phyloP scores from a whole-genome alignment of 2,329 filamentous ascomycete species.

The Neofusicoccum sp. region DNA sequence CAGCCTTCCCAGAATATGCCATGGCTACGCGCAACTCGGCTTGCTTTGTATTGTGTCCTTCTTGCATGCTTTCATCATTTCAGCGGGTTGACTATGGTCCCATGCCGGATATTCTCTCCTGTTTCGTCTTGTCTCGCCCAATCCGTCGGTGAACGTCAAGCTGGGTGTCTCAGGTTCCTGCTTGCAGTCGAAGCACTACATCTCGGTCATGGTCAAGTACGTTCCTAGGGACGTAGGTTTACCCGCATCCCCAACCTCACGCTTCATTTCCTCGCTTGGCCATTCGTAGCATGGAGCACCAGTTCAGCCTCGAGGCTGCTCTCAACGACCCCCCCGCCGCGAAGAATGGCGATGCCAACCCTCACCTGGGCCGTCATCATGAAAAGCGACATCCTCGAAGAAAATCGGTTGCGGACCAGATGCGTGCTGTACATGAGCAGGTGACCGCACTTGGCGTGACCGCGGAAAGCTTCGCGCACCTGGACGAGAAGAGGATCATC shows the following conservation, averaged over 20 bases:
- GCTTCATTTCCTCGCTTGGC: background rate
- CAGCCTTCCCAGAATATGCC: too few species aligned
- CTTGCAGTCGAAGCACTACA: background rate
- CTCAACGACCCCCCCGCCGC: background rate
- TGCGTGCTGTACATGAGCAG: background rate
- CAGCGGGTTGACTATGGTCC: too few species aligned
- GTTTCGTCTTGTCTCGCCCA: background rate
- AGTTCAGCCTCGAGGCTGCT: background rate
- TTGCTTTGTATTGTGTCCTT: too few species aligned
- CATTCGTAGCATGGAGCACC: background rate
- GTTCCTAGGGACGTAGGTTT: background rate
- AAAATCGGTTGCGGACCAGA: background rate
- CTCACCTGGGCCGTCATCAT: too few species aligned
- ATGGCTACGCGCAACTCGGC: too few species aligned
- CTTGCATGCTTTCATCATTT: too few species aligned
- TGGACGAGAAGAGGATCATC: constrained; percentile 30
- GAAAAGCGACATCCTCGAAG: background rate
- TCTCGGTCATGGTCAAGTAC: background rate
- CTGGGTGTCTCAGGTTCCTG: background rate
- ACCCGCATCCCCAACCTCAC: background rate
- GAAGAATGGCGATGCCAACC: background rate
- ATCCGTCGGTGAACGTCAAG: background rate
- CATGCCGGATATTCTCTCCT: background rate
- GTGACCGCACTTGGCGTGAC: background rate
- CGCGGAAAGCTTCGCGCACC: constrained; percentile 26